A percentile compares a stretch with the other conserved stretches of the same genome.
These are phyloP conservation scores for Neurospora sp. DNA, from an alignment of 495 filamentous ascomycete genomes.

Conservation along the genomic window DNA sequence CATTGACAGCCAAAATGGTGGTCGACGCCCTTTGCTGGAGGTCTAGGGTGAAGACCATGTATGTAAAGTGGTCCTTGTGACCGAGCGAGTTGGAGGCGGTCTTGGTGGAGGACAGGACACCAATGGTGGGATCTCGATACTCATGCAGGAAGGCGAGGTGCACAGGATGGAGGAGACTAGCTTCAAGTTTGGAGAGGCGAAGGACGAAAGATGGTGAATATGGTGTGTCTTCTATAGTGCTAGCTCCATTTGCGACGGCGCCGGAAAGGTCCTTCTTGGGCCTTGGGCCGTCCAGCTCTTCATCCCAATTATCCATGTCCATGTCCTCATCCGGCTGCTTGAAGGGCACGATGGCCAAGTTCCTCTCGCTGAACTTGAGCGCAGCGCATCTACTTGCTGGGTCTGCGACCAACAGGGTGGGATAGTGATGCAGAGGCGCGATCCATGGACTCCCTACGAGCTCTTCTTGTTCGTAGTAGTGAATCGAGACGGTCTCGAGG, in stretches of 20 bases:
- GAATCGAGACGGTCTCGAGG: constrained; percentile 82
- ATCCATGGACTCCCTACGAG: constrained; percentile 66
- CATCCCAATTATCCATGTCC: constrained; percentile 77
- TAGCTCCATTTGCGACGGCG: constrained; percentile 44
- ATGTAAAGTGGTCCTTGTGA: constrained; percentile 74
- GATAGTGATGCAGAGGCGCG: constrained; percentile 54
- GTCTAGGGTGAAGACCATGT: constrained; percentile 91
- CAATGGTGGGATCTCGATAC: constrained; percentile 95
- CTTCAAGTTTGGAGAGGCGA: constrained; percentile 76
- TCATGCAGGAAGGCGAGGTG: constrained; percentile 91
- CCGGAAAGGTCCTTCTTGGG: constrained; percentile 33
- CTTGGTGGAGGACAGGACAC: constrained; percentile 70
- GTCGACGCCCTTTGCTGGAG: constrained; percentile 90
- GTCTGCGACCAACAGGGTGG: constrained; percentile 76
- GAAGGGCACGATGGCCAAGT: constrained; percentile 90
- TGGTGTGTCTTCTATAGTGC: constrained; percentile 53
- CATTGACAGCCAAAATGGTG: constrained; percentile 73
- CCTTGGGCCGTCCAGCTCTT: constrained; percentile 56
- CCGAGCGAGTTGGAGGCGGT: constrained; percentile 66
- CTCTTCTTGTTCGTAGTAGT: constrained; percentile 96
- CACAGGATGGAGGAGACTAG: constrained; percentile 74
- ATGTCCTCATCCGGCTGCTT: constrained; percentile 83
- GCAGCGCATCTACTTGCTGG: constrained; percentile 87
- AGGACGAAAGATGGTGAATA: constrained; percentile 89
- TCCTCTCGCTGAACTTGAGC: constrained; percentile 79